These are phyloP conservation scores for Russula sp. DNA, from an alignment of 768 basidiomycete genomes.

Conservation along the genomic window DNA sequence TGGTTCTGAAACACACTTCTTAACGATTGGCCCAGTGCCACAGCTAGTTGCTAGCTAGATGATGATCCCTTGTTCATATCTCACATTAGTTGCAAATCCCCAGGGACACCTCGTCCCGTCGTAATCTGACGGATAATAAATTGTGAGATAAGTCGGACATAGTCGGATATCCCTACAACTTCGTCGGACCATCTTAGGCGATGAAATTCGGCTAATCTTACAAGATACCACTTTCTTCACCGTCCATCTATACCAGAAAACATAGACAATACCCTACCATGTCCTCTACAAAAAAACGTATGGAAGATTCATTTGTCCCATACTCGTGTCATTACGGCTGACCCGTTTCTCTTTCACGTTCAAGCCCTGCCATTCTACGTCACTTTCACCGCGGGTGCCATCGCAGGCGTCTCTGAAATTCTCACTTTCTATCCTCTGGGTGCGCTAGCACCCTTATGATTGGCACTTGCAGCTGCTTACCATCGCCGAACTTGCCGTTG, in stretches of 20 bases:
- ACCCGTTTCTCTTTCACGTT: neutral
- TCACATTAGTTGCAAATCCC: too few species aligned
- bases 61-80: too few species aligned
- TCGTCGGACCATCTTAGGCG: too few species aligned
- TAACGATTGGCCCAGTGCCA: neutral
- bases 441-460: slow-evolving; percentile 34
- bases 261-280: neutral
- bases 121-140: too few species aligned
- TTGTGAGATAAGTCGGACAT: too few species aligned
- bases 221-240: neutral
- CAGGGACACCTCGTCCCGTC: too few species aligned
- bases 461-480: neutral
- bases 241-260: neutral
- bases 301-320: neutral
- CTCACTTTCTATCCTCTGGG: slow-evolving; percentile 87
- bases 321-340: neutral
- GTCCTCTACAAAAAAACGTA: slow-evolving; percentile 23
- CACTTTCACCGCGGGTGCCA: slow-evolving; percentile 92
- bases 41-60: neutral
- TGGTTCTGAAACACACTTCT: too few species aligned
- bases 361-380: slow-evolving; percentile 79
- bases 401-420: slow-evolving; percentile 86
- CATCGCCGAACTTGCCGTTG: neutral
- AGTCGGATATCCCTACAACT: too few species aligned
- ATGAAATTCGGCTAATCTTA: neutral